These are phyloP conservation scores for Holtermanniella nyarrowii DNA, from an alignment of 768 basidiomycete species.

Conservation along the genomic window DNA sequence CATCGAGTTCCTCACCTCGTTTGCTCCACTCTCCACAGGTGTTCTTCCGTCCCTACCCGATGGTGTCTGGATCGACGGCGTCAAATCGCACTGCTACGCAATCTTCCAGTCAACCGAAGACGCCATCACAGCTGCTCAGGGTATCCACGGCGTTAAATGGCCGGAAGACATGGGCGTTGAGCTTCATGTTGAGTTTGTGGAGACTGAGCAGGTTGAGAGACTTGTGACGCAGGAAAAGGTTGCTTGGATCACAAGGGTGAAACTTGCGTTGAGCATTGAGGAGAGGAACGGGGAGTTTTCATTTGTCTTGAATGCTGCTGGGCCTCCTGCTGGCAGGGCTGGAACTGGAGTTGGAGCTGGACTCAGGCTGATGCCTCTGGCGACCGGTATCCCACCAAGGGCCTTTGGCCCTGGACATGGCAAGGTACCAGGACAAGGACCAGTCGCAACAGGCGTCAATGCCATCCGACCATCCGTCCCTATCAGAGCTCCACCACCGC, in stretches of 20 bases:
- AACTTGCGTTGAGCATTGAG: conserved; percentile 26
- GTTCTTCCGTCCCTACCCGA: not conserved
- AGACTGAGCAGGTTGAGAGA: conserved; percentile 18
- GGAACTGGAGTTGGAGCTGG: no score
- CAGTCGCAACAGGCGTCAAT: not conserved
- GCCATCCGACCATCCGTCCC: not conserved
- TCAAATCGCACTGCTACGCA: conserved; percentile 32
- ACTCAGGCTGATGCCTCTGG: not conserved
- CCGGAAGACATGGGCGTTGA: conserved; percentile 27
- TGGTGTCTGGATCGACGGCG: conserved; percentile 28
- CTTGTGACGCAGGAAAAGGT: conserved; percentile 34
- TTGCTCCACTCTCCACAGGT: not conserved
- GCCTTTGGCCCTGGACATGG: not conserved
- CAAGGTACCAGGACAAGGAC: not conserved
- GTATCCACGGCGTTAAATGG: conserved; percentile 24
- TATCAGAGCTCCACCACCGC: not conserved
- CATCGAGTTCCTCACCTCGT: conserved; percentile 23
- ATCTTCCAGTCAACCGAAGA: conserved; percentile 12
- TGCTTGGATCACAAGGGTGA: conserved; percentile 36
- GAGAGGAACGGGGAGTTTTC: conserved; percentile 3
- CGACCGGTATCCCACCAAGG: not conserved
- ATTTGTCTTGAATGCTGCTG: not conserved
- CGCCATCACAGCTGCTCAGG: conserved; percentile 18
- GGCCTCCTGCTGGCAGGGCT: no score
- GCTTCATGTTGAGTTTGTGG: conserved; percentile 34